phyloP scores from a whole-genome alignment of 495 filamentous ascomycete genomes.

The Pyrenula massariospora region DNA sequence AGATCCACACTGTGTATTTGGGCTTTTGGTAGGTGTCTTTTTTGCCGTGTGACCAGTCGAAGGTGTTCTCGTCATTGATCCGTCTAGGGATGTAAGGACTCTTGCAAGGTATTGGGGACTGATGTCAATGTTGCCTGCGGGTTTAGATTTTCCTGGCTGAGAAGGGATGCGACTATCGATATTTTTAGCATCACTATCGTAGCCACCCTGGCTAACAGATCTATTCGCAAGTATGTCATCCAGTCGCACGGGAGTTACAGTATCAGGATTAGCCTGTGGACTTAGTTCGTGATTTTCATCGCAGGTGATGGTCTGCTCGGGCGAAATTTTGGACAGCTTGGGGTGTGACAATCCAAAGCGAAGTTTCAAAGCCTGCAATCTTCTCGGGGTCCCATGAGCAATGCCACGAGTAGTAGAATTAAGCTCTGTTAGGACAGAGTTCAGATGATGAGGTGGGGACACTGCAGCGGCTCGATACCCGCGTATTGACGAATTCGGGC shows the following conservation, averaged over 20 bases:
- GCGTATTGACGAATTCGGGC: neutral
- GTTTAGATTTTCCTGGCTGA: neutral
- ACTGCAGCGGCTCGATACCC: neutral
- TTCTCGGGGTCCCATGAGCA: constrained; percentile 1
- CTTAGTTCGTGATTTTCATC: constrained; percentile 9
- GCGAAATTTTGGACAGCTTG: constrained; percentile 17
- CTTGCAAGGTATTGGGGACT: neutral
- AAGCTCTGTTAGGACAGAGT: neutral
- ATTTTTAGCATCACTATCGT: constrained; percentile 34
- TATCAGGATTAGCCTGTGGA: constrained; percentile 2
- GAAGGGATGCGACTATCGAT: constrained; percentile 8
- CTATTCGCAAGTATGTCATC: constrained; percentile 18
- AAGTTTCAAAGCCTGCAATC: constrained; percentile 1
- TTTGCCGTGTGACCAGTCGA: neutral
- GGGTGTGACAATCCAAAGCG: constrained; percentile 7
- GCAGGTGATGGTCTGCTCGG: constrained; percentile 27
- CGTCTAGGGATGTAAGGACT: neutral
- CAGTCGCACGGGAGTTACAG: constrained; percentile 1
- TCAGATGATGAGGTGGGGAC: neutral
- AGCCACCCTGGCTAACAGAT: constrained; percentile 28
- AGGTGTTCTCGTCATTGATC: constrained; percentile 1
- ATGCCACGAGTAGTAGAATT: neutral
- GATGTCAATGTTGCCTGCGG: neutral
- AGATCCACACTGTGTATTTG: neutral
- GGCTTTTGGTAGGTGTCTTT: neutral